A percentile compares a stretch with the other conserved stretches of the same genome.
Conservation (phyloP, 805 yeast genomes). For the Teunomyces cretensis region DNA sequence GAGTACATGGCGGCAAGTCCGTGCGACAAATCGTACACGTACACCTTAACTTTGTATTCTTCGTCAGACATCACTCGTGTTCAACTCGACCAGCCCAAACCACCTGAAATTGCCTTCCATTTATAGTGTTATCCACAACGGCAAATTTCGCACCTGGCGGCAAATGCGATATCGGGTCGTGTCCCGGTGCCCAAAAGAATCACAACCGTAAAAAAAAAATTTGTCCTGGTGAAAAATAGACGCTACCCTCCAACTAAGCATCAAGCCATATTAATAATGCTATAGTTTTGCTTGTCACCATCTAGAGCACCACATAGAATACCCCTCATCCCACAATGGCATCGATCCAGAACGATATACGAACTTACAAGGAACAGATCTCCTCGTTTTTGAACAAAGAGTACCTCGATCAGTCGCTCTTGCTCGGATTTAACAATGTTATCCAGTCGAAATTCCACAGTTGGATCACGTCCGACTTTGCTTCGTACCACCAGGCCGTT, state of each 20-base stretch:
- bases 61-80: slow-evolving; percentile 10
- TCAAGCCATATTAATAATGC: background rate
- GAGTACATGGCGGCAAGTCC: slow-evolving; percentile 59
- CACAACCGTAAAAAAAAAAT: background rate
- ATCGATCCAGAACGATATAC: slow-evolving; percentile 5
- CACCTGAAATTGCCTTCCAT: background rate
- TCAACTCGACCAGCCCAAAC: background rate
- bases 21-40: slow-evolving; percentile 62
- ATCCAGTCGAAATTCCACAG: slow-evolving; percentile 47
- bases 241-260: background rate
- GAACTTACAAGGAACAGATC: slow-evolving; percentile 25
- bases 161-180: background rate
- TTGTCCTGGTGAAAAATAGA: background rate
- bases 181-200: background rate
- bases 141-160: background rate
- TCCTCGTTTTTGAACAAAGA: slow-evolving; percentile 19
- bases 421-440: slow-evolving; percentile 49
- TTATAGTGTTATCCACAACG: background rate
- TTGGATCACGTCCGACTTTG: slow-evolving; percentile 39
- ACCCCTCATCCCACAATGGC: background rate
- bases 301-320: background rate
- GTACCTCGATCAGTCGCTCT: slow-evolving; percentile 40
- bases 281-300: background rate
- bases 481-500: slow-evolving; percentile 23
- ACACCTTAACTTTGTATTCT: slow-evolving; percentile 46